A percentile compares a stretch with the other conserved stretches of the same genome.
Evolutionary conservation across 495 filamentous ascomycete genomes (phyloP).

Genomic region (Penicillium herquei): DNA sequence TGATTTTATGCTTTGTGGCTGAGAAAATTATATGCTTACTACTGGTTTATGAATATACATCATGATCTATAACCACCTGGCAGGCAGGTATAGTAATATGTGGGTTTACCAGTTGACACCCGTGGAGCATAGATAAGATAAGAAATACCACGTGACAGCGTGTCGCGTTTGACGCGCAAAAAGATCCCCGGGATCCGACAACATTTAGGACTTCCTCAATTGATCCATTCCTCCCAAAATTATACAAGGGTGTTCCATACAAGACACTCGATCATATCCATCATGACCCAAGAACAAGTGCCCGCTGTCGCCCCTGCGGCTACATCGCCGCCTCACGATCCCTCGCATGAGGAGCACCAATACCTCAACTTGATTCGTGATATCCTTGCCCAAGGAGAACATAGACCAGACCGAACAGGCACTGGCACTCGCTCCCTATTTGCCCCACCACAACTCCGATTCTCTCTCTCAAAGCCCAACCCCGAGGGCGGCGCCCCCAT

Average conservation of each 20-base stretch:
- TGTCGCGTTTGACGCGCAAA: constrained; percentile 21
- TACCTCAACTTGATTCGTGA: constrained; percentile 73
- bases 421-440: constrained; percentile 91
- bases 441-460: constrained; percentile 80
- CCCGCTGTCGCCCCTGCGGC: constrained; percentile 8
- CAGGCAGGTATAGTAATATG: too few species aligned
- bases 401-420: constrained; percentile 84
- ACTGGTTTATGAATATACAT: too few species aligned
- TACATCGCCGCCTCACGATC: constrained; percentile 18
- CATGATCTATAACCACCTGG: too few species aligned
- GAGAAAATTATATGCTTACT: too few species aligned
- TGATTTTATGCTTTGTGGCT: too few species aligned
- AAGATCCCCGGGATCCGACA: background rate
- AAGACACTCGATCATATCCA: background rate
- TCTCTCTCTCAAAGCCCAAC: constrained; percentile 66
- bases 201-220: background rate
- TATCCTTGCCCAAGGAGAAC: constrained; percentile 74
- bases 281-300: constrained; percentile 27
- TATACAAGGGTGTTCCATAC: background rate
- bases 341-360: constrained; percentile 68
- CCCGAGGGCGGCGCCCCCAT: constrained; percentile 31
- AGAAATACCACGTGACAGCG: constrained; percentile 14
- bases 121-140: constrained; percentile 2
- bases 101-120: too few species aligned
- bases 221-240: background rate